Conservation (phyloP, 1,139 yeast species). For the Suhomyces choctaworum region DNA sequence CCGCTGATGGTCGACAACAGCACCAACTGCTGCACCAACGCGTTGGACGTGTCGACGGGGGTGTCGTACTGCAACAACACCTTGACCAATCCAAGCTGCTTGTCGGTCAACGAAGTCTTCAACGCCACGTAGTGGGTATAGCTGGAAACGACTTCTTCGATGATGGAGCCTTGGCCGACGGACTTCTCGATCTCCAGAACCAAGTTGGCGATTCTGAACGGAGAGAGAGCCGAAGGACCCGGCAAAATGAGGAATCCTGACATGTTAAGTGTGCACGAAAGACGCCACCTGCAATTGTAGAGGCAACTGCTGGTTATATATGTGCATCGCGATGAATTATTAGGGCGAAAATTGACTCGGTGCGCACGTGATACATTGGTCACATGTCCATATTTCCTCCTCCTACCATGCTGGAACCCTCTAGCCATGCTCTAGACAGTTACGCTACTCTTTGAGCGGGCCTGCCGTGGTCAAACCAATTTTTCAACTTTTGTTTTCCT, state of each 20-base stretch:
- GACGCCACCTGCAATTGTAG: constrained; percentile 1
- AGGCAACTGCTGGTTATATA: constrained; percentile 4
- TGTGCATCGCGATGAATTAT: constrained; percentile 8
- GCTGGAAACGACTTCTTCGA: constrained; percentile 68
- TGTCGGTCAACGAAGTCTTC: constrained; percentile 34
- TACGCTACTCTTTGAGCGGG: no score
- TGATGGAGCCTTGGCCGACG: constrained; percentile 59
- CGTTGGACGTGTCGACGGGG: constrained; percentile 56
- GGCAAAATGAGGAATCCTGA: constrained; percentile 58
- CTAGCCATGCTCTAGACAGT: no score
- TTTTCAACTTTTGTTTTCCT: no score
- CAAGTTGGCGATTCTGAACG: constrained; percentile 76
- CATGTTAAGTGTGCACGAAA: constrained; percentile 8
- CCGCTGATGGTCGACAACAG: constrained; percentile 29
- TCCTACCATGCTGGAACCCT: no score
- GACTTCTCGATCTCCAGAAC: constrained; percentile 70
- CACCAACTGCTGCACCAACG: constrained; percentile 48
- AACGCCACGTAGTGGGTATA: constrained; percentile 81
- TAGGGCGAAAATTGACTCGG: constrained; percentile 9
- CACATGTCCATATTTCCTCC: constrained; percentile 1
- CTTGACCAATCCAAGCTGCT: constrained; percentile 50
- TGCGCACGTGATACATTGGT: not conserved
- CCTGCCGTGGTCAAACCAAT: no score
- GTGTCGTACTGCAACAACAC: constrained; percentile 75
- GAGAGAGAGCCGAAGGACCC: constrained; percentile 90